These are phyloP conservation scores for Sugiyamaella floridensis DNA, from an alignment of 805 yeast species.

Conservation along the genomic window DNA sequence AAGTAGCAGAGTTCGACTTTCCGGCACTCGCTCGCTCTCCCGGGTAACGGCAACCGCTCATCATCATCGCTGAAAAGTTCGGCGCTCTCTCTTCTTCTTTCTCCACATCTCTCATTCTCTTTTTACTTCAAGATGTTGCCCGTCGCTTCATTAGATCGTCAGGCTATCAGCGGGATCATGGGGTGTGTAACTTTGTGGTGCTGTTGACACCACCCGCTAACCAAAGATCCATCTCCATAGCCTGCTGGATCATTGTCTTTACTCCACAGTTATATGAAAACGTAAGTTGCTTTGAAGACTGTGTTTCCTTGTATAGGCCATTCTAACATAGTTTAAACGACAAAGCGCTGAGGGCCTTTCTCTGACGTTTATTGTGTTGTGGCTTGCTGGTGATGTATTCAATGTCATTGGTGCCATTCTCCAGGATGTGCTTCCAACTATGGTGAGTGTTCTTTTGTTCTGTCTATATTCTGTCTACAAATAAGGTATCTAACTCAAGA, in stretches of 20 bases:
- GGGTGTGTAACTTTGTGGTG: conserved; percentile 32
- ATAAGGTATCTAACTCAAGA: conserved; percentile 29
- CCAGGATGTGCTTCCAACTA: conserved; percentile 89
- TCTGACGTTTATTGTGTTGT: conserved; percentile 72
- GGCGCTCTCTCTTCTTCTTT: neutral
- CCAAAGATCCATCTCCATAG: conserved; percentile 71
- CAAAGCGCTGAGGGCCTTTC: conserved; percentile 89
- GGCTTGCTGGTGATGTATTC: conserved; percentile 93
- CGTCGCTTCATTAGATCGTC: conserved; percentile 11
- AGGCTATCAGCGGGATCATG: conserved; percentile 67
- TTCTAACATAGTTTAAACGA: conserved; percentile 45
- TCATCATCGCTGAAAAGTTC: neutral
- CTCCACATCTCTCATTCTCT: neutral
- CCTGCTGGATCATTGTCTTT: conserved; percentile 97
- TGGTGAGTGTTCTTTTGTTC: conserved; percentile 35
- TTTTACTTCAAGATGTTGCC: conserved; percentile 10
- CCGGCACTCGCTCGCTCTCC: no score
- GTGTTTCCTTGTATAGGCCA: neutral
- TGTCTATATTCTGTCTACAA: neutral
- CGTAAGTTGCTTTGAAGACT: conserved; percentile 24
- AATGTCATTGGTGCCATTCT: conserved; percentile 85
- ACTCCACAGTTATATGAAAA: conserved; percentile 96
- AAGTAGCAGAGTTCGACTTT: neutral
- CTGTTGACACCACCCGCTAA: neutral
- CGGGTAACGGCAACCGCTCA: no score